Evolutionary conservation across 2,329 filamentous ascomycete species (phyloP).

Genomic region (Monilinia aucupariae): DNA sequence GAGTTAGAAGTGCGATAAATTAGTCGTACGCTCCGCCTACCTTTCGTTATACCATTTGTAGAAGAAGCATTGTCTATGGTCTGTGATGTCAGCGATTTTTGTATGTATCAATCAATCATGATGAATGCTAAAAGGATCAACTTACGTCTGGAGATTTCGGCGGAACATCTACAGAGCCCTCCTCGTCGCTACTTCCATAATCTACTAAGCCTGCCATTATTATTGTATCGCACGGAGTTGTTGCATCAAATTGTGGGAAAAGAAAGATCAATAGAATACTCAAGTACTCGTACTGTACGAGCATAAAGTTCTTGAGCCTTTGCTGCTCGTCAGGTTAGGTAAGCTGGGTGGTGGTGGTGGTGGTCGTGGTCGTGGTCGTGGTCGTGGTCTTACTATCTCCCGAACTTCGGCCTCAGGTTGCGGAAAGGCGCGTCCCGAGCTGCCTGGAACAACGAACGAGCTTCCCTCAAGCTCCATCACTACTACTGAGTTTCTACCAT

Average conservation of each 20-base stretch:
- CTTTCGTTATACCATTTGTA: constrained; percentile 22
- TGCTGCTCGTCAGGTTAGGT: background rate
- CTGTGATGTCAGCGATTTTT: constrained; percentile 26
- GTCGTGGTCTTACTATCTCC: too few relatives aligned
- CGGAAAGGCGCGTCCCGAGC: constrained; percentile 15
- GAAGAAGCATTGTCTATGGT: constrained; percentile 20
- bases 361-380: too few relatives aligned
- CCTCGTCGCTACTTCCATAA: constrained; percentile 39
- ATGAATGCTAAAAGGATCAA: constrained; percentile 3
- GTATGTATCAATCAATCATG: background rate
- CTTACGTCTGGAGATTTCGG: constrained; percentile 24
- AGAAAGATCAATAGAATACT: background rate
- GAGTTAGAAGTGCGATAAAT: constrained; percentile 19
- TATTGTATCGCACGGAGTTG: background rate
- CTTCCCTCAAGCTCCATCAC: constrained; percentile 16
- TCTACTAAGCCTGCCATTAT: constrained; percentile 36
- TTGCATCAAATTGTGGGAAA: background rate
- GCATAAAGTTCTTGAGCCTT: constrained; percentile 1
- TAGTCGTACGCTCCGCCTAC: constrained; percentile 20
- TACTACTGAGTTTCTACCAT: background rate
- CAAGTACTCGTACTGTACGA: too few relatives aligned
- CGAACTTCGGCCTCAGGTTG: constrained; percentile 14
- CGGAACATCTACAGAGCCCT: constrained; percentile 28
- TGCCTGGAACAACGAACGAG: constrained; percentile 18
- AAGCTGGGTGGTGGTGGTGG: background rate